A percentile compares a stretch with the other conserved stretches of the same genome.
Conservation (phyloP, 768 basidiomycete species). For the Mrakia gelida region DNA sequence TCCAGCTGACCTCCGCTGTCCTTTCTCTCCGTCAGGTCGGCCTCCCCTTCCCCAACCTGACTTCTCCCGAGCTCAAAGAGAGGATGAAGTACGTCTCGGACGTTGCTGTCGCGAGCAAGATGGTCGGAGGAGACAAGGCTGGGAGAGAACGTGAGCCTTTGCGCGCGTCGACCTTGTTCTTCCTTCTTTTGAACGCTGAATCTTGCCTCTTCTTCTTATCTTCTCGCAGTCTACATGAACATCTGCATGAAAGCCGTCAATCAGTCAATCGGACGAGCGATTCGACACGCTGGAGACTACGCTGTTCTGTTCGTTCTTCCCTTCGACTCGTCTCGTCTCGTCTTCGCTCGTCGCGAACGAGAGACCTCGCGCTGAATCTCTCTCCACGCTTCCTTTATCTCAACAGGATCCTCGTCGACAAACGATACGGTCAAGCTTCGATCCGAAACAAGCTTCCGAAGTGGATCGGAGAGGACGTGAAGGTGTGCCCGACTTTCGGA, state of each 20-base stretch:
- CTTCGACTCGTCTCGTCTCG: too few species aligned
- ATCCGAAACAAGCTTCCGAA: constrained; percentile 78
- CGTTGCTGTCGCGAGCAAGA: constrained; percentile 50
- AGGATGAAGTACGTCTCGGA: constrained; percentile 81
- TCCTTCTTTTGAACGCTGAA: background rate
- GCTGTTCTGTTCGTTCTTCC: constrained; percentile 56
- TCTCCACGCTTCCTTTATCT: background rate
- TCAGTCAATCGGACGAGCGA: constrained; percentile 93
- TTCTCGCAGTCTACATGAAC: constrained; percentile 36
- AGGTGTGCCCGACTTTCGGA: constrained; percentile 63
- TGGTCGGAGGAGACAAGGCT: constrained; percentile 65
- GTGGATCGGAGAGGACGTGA: constrained; percentile 71
- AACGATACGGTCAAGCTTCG: constrained; percentile 63
- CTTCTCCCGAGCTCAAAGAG: constrained; percentile 85
- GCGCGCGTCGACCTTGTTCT: too few species aligned
- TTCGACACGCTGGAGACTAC: constrained; percentile 87
- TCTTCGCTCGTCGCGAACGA: too few species aligned
- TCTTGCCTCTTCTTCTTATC: background rate
- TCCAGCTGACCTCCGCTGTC: background rate
- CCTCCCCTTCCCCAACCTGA: constrained; percentile 85
- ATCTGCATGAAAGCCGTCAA: constrained; percentile 67
- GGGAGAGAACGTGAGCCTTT: constrained; percentile 58
- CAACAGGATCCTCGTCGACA: constrained; percentile 65
- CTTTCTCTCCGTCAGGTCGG: constrained; percentile 51
- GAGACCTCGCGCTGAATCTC: too few species aligned